These are phyloP conservation scores for Ophiostoma pallidulum DNA, from an alignment of 2,329 filamentous ascomycete species.

Conservation along the genomic window DNA sequence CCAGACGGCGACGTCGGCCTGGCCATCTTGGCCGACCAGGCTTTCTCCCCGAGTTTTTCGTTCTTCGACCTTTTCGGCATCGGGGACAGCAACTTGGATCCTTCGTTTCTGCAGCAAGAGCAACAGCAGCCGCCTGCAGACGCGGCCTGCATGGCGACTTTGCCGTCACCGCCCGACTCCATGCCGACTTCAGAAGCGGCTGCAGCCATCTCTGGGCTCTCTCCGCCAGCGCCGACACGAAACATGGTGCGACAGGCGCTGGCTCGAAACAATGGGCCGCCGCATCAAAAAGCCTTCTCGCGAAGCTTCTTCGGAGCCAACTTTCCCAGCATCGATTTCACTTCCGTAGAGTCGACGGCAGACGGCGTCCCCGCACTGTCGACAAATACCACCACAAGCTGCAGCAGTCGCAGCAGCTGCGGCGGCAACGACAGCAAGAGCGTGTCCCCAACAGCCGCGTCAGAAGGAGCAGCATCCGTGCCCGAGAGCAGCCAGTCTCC, in stretches of 20 bases:
- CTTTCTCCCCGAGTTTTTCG: constrained; percentile 18
- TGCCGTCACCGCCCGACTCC: background rate
- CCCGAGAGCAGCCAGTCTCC: background rate
- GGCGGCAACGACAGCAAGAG: background rate
- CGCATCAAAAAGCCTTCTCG: constrained; percentile 2
- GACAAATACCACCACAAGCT: too few species aligned
- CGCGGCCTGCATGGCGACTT: too few species aligned
- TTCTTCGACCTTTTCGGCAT: constrained; percentile 24
- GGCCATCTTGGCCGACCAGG: background rate
- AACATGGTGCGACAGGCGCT: too few species aligned
- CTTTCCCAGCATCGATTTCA: constrained; percentile 8
- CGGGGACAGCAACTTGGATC: background rate
- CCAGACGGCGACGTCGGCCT: constrained; percentile 5
- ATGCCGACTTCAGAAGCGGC: background rate
- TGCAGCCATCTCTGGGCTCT: background rate
- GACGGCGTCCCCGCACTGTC: too few species aligned
- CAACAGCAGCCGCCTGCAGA: background rate
- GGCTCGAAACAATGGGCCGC: background rate
- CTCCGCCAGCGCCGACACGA: background rate
- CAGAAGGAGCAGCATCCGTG: background rate
- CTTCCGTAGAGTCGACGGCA: too few species aligned
- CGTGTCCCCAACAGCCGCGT: background rate
- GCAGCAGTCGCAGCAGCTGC: background rate
- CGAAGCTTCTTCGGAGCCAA: constrained; percentile 6
- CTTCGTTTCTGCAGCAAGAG: background rate